A percentile compares a stretch with the other conserved stretches of the same genome.
phyloP scores from a whole-genome alignment of 2,329 filamentous ascomycete species.

The Aspergillus neoniger region DNA sequence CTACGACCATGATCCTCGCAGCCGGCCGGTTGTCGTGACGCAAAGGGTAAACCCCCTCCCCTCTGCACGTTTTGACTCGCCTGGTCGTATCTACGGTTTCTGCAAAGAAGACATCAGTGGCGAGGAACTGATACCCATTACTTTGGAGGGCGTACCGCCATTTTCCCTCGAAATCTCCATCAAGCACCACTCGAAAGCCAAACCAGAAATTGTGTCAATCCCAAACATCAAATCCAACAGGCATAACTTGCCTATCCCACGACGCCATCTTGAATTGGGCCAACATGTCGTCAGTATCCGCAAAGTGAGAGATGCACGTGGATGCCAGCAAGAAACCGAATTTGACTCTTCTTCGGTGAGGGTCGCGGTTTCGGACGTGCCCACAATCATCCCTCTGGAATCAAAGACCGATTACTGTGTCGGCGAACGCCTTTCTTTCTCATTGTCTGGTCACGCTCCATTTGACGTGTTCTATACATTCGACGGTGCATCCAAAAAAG shows the following conservation, averaged over 20 bases:
- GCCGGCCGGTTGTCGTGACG: slow-evolving; percentile 68
- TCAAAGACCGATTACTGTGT: slow-evolving; percentile 88
- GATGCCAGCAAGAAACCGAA: slow-evolving; percentile 79
- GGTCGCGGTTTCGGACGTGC: slow-evolving; percentile 89
- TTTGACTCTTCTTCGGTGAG: slow-evolving; percentile 74
- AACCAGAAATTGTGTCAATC: slow-evolving; percentile 78
- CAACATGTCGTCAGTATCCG: slow-evolving; percentile 86
- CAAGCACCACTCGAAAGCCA: slow-evolving; percentile 80
- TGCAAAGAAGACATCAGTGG: slow-evolving; percentile 81
- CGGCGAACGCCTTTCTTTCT: slow-evolving; percentile 90
- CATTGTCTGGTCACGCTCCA: slow-evolving; percentile 83
- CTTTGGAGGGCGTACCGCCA: slow-evolving; percentile 77
- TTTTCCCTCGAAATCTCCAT: slow-evolving; percentile 92
- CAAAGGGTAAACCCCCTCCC: slow-evolving; percentile 86
- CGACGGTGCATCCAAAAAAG: slow-evolving; percentile 74
- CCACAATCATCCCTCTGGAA: slow-evolving; percentile 85
- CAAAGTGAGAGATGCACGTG: slow-evolving; percentile 81
- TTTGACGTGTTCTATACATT: slow-evolving; percentile 95
- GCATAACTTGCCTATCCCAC: slow-evolving; percentile 81
- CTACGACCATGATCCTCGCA: slow-evolving; percentile 73
- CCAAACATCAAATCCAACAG: slow-evolving; percentile 73
- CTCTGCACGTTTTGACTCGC: slow-evolving; percentile 76
- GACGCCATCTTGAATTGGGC: slow-evolving; percentile 81
- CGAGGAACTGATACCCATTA: slow-evolving; percentile 86
- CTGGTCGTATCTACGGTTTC: slow-evolving; percentile 92